Base-by-base conservation (phyloP, 164 flowering plant species). In the Magnolia changhungtana region DNA sequence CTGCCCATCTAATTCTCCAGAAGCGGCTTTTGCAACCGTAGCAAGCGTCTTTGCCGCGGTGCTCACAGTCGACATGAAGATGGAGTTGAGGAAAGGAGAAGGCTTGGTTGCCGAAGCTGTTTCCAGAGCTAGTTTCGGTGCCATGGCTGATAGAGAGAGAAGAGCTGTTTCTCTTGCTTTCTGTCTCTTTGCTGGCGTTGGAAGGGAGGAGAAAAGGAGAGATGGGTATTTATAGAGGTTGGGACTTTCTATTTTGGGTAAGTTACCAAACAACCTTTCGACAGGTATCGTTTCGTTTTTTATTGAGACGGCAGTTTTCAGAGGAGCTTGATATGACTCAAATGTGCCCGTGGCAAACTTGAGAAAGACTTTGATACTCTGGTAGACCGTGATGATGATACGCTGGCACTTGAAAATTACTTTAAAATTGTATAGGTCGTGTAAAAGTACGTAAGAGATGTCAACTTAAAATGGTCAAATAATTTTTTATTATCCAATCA, bases 51-150 rank as follows among this genome's bases (percentile, higher is more conserved):
- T 85, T 2, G 88, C 87, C 0, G 88, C 90, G 21, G 67, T 76
- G 83, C 86, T 87, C 16, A 88, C 86, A 0, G 90, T 85, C 14
- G 82, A 78, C 86, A 81, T 88, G 85, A 89, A 89, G 27, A 89
- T 50, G 27, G 87, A 77, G 86, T 82, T 84, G 63, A 89, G 31
- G 58, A 86, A 80, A 1, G 83, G 16, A 1, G 86, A 58, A 2
- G 88, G 86, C 50, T 52, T 85, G 63, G 80, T 51, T 8, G 7
- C 1, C n/a, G 21, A 27, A 20, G 67, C 51, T 4, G 16, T 11
- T 10, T 67, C 76, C 61, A 74, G 58, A 16, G 70, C 55, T 74
- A 74, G 69, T 50, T 14, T 64, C 23, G 31, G n/a, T 2, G 69
- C 76, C 76, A 74, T 74, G 76, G 69, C 59, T 23, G 69, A 7